A percentile compares a stretch with the other conserved stretches of the same genome.
Conservation (phyloP, 495 filamentous ascomycete genomes). For the Wilcoxina mikolae region DNA sequence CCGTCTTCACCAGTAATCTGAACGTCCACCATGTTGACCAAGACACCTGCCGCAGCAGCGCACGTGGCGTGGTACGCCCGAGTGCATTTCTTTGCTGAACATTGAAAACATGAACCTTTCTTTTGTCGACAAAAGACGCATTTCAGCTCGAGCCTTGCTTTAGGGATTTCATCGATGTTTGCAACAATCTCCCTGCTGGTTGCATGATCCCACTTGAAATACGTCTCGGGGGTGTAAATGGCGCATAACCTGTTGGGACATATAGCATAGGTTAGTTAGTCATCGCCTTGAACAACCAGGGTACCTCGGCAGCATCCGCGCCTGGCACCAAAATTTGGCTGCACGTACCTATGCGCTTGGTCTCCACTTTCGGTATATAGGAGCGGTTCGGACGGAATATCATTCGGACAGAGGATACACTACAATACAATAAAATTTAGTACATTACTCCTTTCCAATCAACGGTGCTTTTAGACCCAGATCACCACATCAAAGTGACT, state of each 20-base stretch:
- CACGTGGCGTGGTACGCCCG: slow-evolving; percentile 92
- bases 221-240: slow-evolving; percentile 82
- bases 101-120: slow-evolving; percentile 91
- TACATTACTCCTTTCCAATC: slow-evolving; percentile 6
- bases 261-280: not conserved
- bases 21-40: slow-evolving; percentile 70
- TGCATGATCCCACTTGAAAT: slow-evolving; percentile 50
- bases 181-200: slow-evolving; percentile 55
- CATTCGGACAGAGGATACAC: slow-evolving; percentile 86
- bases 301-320: not conserved
- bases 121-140: slow-evolving; percentile 90
- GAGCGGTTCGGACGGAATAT: slow-evolving; percentile 69
- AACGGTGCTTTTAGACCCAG: slow-evolving; percentile 10
- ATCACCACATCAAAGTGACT: slow-evolving; percentile 29
- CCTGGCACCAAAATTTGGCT: not conserved
- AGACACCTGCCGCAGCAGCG: slow-evolving; percentile 76
- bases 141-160: slow-evolving; percentile 76
- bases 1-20: slow-evolving; percentile 85
- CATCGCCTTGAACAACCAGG: not conserved
- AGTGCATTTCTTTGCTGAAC: slow-evolving; percentile 85
- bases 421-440: slow-evolving; percentile 18
- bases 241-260: slow-evolving; percentile 48
- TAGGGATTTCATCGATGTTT: slow-evolving; percentile 65
- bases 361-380: slow-evolving; percentile 77
- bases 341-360: slow-evolving; percentile 54